Conservation (phyloP, 345 rosid genomes). For the Atalantia buxifolia region DNA sequence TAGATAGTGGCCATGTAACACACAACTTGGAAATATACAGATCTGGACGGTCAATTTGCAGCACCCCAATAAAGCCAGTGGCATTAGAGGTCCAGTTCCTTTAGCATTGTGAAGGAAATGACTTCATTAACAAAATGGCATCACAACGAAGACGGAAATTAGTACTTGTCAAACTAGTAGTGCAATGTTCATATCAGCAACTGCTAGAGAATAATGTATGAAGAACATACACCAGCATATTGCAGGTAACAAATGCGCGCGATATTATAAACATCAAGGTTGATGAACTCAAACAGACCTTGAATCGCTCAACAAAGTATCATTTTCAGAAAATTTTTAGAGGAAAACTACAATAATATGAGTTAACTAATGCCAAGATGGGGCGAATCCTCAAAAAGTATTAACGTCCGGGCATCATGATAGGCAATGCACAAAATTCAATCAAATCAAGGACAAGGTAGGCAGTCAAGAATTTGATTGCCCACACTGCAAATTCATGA, state of each 20-base stretch:
- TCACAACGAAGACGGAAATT: not conserved
- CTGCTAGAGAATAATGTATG: not conserved
- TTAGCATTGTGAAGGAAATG: too few species aligned
- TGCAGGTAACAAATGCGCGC: not conserved
- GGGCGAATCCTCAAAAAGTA: not conserved
- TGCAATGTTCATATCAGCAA: not conserved
- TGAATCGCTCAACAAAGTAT: not conserved
- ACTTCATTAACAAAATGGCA: not conserved
- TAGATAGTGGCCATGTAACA: not conserved
- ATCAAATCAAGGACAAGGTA: not conserved
- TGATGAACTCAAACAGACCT: not conserved
- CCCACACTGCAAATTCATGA: not conserved
- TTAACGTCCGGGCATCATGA: not conserved
- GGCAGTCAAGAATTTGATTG: not conserved
- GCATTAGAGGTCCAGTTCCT: not conserved
- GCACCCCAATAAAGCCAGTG: not conserved
- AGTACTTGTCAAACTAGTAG: not conserved
- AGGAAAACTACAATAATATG: not conserved
- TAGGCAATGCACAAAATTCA: not conserved
- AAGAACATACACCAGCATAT: not conserved
- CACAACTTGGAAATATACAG: not conserved
- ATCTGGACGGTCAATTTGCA: not conserved
- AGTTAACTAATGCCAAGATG: not conserved
- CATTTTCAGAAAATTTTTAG: not conserved
- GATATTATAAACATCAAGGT: not conserved